Conservation (phyloP, 371 early-diverging fungal genomes). For the Phascolomyces articulosus region DNA sequence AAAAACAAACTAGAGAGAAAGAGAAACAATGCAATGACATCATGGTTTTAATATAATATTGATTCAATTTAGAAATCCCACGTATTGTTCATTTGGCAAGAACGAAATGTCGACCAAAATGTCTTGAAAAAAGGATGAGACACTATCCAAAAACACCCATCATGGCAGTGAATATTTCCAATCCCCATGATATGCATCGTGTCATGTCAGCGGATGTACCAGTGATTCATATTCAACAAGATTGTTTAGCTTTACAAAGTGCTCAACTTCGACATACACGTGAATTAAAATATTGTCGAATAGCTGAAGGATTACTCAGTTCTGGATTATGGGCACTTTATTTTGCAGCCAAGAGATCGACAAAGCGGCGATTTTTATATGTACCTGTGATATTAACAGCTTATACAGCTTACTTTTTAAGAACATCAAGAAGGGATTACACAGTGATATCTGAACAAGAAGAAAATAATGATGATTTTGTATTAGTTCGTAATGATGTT, state of each 20-base stretch:
- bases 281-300: conserved; percentile 1
- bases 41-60: too few species aligned
- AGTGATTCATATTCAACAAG: conserved; percentile 35
- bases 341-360: neutral
- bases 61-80: conserved; percentile 29
- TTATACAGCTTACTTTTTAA: conserved; percentile 17
- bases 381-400: conserved; percentile 13
- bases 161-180: conserved; percentile 39
- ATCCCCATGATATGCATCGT: conserved; percentile 33
- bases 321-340: conserved; percentile 15
- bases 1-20: neutral
- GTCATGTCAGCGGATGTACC: conserved; percentile 31
- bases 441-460: neutral
- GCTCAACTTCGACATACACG: conserved; percentile 26
- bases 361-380: neutral
- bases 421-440: conserved; percentile 17
- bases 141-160: conserved; percentile 18
- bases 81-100: conserved; percentile 26
- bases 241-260: conserved; percentile 33
- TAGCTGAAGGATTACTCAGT: neutral
- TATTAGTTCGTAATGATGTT: conserved; percentile 25
- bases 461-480: conserved; percentile 8
- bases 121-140: conserved; percentile 19
- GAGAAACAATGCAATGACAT: too few species aligned
- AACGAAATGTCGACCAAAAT: conserved; percentile 16